Evolutionary conservation across 306 rosid genomes (phyloP), one percentile per base, ranked within the genome.

Genomic region (Fagus crenata): DNA sequence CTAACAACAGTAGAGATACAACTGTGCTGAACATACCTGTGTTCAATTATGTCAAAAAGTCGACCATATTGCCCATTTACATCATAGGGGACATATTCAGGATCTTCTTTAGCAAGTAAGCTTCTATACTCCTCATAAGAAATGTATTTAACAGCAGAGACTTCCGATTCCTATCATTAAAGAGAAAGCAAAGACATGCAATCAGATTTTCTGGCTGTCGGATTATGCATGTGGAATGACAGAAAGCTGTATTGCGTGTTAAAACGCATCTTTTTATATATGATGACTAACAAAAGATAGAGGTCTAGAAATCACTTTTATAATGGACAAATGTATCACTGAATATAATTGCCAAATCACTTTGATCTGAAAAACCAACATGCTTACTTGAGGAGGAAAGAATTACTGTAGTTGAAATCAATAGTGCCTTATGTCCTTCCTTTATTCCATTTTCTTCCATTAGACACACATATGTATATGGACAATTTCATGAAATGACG

Each of bases 81-180:
- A 76, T 95, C 97, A 60, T 87, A 85, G 28, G 96, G 97, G 60
- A 89, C 96, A 71, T 88, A 92, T 0, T 75, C 88, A 56, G 91
- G 87, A 89, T 92, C 93, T 83, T 84, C 89, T 67, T 87, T 86
- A 63, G 91, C 90, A 58, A 95, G 90, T 78, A 87, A 71, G 60
- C 69, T 82, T 85, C 78, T 89, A 76, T 92, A 95, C 82, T 92
- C 95, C 77, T 80, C 85, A 70, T 90, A 95, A 79, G 81, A 51
- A 36, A 95, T 86, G 79, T 95, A 95, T 83, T 95, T 95, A 83
- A 92, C 93, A 55, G 93, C 97, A 75, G 98, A 92, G 55, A 95
- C 97, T 89, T 95, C 98, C 8, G 88, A 9, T 88, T 95, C 97
- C 98, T 92, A 74, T 63, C 81, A 85, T 43, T 49, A 37, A 55